Evolutionary conservation across 257 asterid genomes (phyloP).

Genomic region (Nicotiana tomentosiformis): DNA sequence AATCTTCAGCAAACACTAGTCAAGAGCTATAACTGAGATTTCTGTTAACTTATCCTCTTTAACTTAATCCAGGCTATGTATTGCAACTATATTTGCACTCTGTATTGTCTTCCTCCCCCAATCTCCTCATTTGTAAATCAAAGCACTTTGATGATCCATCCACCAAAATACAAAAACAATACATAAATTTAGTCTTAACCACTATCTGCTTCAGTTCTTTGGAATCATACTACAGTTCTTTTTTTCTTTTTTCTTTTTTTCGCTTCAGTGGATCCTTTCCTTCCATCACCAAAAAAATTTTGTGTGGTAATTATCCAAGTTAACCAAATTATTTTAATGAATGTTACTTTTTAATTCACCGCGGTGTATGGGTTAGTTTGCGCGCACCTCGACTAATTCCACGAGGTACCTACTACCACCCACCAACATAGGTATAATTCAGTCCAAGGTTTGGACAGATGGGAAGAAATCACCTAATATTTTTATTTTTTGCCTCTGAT

Average conservation of each 20-base stretch:
- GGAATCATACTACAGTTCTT: not conserved
- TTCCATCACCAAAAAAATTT: not conserved
- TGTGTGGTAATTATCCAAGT: not conserved
- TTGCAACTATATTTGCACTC: not conserved
- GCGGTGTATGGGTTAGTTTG: no score
- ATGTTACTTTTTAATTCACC: not conserved
- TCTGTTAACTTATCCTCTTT: not conserved
- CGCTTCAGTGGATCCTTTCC: not conserved
- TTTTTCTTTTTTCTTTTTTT: not conserved
- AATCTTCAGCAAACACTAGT: not conserved
- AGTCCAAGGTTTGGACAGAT: no score
- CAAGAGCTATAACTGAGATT: not conserved
- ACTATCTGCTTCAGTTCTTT: slow-evolving; percentile 2
- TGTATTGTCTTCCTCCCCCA: not conserved
- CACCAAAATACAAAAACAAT: not conserved
- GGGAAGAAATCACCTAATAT: no score
- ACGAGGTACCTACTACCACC: no score
- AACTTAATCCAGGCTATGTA: not conserved
- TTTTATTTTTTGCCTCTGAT: no score
- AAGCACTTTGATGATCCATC: not conserved
- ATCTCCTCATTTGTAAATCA: not conserved
- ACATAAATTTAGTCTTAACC: not conserved
- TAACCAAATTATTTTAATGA: not conserved
- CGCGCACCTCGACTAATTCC: no score
- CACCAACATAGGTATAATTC: no score